Base-by-base conservation (phyloP, 257 asterid species). In the Ligustrum vulgare region DNA sequence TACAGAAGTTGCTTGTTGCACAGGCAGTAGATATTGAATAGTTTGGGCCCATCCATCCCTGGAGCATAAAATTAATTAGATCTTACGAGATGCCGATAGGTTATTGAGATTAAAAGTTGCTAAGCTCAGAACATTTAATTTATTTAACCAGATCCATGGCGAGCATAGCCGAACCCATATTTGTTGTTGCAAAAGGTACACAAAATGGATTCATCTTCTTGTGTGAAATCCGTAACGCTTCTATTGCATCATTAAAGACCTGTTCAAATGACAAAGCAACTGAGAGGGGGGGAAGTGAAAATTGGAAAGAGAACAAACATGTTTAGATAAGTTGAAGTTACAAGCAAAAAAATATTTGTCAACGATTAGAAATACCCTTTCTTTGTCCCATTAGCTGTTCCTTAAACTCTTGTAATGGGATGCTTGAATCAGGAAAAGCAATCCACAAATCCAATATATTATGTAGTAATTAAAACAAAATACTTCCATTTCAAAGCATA, bases 11-110 rank as follows among this genome's bases (percentile, higher is more conserved):
- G 87, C 98, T 87, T 51, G 98, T 94, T 75, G 97, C 97, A 87
- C 98, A 94, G 49, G 98, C 97, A 69, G 98, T 89, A 68, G 98
- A 93, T 85, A 93, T 93, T 56, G 98, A 93, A 86, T 93, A 93
- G 82, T 93, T 93, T 67, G 98, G 98, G 32, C 98, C 98, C 98
- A 93, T 93, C 98, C 98, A 94, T 62, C 98, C 98, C 98, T 94
- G 85, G 39, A 79, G 67, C 79, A 56, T 75, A 72, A 67, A 72
- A 75, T 75, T 60, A 78, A 72, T 83, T 58, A 66, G 67, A n/a
- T 33, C 47, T 82, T 74, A 80, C 58, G 71, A 67, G 73, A 79
- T 56, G 51, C 35, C 67, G 2, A 36, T 37, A 37, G 32, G 72
- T 73, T 77, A 56, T 70, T 41, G 12, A 54, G 41, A 34, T 47